Evolutionary conservation across 148 eudicot species (phyloP).

Genomic region (Dysphania ambrosioides): DNA sequence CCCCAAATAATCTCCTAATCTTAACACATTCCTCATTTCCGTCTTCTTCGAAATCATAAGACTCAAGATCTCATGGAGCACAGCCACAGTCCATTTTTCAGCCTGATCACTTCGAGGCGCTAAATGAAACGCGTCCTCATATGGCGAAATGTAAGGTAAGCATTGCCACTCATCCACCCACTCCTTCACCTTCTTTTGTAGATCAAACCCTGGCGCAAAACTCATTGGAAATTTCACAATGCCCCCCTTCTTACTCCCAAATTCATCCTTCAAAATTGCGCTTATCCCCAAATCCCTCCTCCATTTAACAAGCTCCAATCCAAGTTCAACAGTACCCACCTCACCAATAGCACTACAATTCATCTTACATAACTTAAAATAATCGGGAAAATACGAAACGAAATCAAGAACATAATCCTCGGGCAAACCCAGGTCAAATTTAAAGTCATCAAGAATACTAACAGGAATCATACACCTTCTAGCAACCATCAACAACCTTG

Average conservation of each 20-base stretch:
- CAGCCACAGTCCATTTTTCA: conserved; percentile 66
- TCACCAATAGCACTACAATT: conserved; percentile 10
- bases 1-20: conserved; percentile 64
- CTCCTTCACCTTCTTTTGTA: conserved; percentile 55
- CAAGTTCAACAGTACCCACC: conserved; percentile 27
- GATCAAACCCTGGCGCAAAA: conserved; percentile 66
- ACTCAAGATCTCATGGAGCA: conserved; percentile 63
- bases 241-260: conserved; percentile 24
- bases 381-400: conserved; percentile 57
- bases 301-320: conserved; percentile 65
- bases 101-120: conserved; percentile 58
- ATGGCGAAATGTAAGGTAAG: conserved; percentile 82
- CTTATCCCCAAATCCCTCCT: conserved; percentile 51
- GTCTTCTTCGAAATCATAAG: conserved; percentile 69
- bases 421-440: conserved; percentile 70
- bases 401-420: conserved; percentile 43
- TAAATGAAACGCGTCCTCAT: conserved; percentile 67
- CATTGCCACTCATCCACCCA: conserved; percentile 76
- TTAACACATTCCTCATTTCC: conserved; percentile 46
- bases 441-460: conserved; percentile 42
- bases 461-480: conserved; percentile 42
- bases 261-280: conserved; percentile 33
- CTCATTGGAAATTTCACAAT: conserved; percentile 45
- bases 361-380: conserved; percentile 51
- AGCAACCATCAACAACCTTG: conserved; percentile 55